Evolutionary conservation across 179 eudicot species (phyloP).

Genomic region (Beta macrorhiza): DNA sequence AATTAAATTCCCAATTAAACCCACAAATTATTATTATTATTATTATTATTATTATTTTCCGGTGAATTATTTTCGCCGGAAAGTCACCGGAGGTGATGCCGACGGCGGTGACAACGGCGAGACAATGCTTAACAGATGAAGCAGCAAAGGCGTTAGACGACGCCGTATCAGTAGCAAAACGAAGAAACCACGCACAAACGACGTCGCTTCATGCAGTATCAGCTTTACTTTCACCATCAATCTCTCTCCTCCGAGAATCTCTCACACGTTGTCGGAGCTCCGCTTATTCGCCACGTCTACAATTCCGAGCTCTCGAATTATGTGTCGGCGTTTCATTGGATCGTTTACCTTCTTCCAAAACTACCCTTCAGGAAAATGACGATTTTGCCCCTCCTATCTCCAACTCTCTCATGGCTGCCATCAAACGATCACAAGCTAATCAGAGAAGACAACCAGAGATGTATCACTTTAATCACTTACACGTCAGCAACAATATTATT

Average conservation of each 20-base stretch:
- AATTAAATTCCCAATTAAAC: not conserved
- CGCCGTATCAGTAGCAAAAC: constrained; percentile 80
- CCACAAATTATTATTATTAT: not conserved
- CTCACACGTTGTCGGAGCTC: constrained; percentile 63
- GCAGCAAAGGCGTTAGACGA: constrained; percentile 74
- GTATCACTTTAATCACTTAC: constrained; percentile 48
- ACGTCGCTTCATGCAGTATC: constrained; percentile 86
- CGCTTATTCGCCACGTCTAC: constrained; percentile 68
- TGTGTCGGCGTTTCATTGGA: constrained; percentile 77
- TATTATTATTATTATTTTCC: too few species aligned
- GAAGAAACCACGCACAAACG: constrained; percentile 79
- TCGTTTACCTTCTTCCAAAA: constrained; percentile 48
- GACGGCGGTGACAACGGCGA: constrained; percentile 81
- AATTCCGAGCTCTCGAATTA: constrained; percentile 74
- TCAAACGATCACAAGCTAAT: constrained; percentile 87
- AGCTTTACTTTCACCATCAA: constrained; percentile 59
- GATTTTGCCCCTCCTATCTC: constrained; percentile 63
- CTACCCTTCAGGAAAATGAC: constrained; percentile 27
- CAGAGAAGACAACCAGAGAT: constrained; percentile 89
- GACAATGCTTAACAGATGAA: constrained; percentile 79
- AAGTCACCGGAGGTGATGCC: constrained; percentile 61
- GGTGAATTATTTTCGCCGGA: not conserved
- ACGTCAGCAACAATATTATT: not conserved
- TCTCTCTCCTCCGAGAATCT: constrained; percentile 67
- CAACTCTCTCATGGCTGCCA: constrained; percentile 92